These are phyloP conservation scores for Stephanocyclus meneghinianus DNA, from an alignment of 352 stramenopile species.

Conservation along the genomic window DNA sequence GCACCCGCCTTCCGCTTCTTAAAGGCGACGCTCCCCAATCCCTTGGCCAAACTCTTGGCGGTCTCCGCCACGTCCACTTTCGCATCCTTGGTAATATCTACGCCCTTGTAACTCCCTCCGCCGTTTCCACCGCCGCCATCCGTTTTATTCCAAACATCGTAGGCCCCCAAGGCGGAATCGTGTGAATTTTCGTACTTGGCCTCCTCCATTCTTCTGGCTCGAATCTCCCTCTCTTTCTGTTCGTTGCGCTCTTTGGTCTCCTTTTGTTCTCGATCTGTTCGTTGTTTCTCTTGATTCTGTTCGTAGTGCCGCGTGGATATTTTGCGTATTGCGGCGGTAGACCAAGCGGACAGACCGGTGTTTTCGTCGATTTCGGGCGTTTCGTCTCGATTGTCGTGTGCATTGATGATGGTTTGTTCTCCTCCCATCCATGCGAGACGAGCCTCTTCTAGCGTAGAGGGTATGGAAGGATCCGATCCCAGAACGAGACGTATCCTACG, in stretches of 20 bases:
- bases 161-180: conserved; percentile 76
- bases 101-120: conserved; percentile 66
- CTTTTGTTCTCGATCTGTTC: conserved; percentile 40
- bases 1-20: conserved; percentile 51
- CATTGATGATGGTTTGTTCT: conserved; percentile 45
- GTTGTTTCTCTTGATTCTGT: conserved; percentile 62
- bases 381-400: conserved; percentile 13
- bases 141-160: conserved; percentile 60
- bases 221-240: conserved; percentile 47
- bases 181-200: conserved; percentile 69
- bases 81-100: conserved; percentile 60
- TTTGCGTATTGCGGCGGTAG: conserved; percentile 62
- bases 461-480: conserved; percentile 62
- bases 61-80: conserved; percentile 60
- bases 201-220: conserved; percentile 71
- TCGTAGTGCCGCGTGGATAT: conserved; percentile 62
- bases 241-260: conserved; percentile 46
- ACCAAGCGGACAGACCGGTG: conserved; percentile 70
- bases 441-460: conserved; percentile 72
- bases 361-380: conserved; percentile 60
- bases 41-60: conserved; percentile 60
- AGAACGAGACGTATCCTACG: conserved; percentile 65
- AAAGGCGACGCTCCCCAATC: conserved; percentile 60
- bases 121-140: conserved; percentile 8
- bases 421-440: conserved; percentile 63